Percentiles rank a stretch among this genome's conserved stretches.
phyloP scores from a whole-genome alignment of 768 basidiomycete genomes.

The Auriscalpium orientale region DNA sequence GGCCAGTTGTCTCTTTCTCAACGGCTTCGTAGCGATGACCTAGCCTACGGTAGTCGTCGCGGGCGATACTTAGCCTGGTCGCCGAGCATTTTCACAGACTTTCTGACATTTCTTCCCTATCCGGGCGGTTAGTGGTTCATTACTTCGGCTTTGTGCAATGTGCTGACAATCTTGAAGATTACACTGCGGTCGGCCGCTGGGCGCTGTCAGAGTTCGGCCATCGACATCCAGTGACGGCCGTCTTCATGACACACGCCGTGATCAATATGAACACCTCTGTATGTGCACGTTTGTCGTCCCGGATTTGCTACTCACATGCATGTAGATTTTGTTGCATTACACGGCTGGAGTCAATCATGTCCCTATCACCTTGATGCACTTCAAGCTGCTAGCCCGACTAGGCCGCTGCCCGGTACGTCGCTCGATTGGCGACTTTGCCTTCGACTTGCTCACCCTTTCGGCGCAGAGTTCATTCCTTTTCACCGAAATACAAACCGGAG shows the following conservation, averaged over 20 bases:
- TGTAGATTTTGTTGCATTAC: slow-evolving; percentile 22
- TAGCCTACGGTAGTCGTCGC: not conserved
- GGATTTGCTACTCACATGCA: slow-evolving; percentile 43
- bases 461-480: slow-evolving; percentile 46
- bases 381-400: slow-evolving; percentile 62
- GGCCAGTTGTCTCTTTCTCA: not conserved
- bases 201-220: slow-evolving; percentile 48
- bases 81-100: too few species aligned
- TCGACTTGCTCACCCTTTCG: not conserved
- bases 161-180: not conserved
- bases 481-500: slow-evolving; percentile 55
- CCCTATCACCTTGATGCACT: slow-evolving; percentile 70
- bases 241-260: slow-evolving; percentile 68
- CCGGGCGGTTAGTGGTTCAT: too few species aligned
- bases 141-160: not conserved
- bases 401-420: slow-evolving; percentile 51
- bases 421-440: not conserved
- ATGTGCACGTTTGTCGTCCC: slow-evolving; percentile 14
- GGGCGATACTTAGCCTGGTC: too few species aligned
- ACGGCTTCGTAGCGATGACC: not conserved
- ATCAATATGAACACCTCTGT: slow-evolving; percentile 50
- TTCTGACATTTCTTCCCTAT: too few species aligned
- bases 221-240: slow-evolving; percentile 49
- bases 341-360: slow-evolving; percentile 34
- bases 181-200: slow-evolving; percentile 38